Percentiles rank a stretch among this genome's conserved stretches.
Conservation (phyloP, 495 filamentous ascomycete genomes). For the Penicillium desertorum region DNA sequence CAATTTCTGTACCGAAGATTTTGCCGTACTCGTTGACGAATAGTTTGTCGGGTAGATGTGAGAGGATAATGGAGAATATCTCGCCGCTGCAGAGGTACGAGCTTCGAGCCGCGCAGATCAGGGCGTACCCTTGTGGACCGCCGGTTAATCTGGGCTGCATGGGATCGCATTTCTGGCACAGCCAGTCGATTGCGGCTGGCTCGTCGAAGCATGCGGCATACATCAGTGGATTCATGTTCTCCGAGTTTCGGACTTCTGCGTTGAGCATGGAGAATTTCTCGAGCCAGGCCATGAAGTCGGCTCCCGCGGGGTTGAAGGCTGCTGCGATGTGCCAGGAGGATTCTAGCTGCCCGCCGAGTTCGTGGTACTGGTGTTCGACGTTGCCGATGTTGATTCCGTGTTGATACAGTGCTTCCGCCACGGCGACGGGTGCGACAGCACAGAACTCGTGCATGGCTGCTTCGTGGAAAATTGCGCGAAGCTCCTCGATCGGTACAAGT, state of each 20-base stretch:
- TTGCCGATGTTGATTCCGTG: slow-evolving; percentile 8
- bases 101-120: slow-evolving; percentile 1
- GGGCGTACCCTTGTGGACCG: neutral
- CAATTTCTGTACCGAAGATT: slow-evolving; percentile 3
- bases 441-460: slow-evolving; percentile 5
- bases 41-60: neutral
- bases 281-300: neutral
- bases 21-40: slow-evolving; percentile 4
- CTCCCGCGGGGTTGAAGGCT: slow-evolving; percentile 5
- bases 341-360: slow-evolving; percentile 4
- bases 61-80: slow-evolving; percentile 1
- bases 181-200: neutral
- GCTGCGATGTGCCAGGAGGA: slow-evolving; percentile 8
- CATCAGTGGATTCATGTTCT: slow-evolving; percentile 5
- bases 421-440: neutral
- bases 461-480: neutral
- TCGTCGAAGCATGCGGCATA: slow-evolving; percentile 6
- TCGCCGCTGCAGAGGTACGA: neutral
- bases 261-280: neutral
- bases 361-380: slow-evolving; percentile 1
- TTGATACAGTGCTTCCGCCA: neutral
- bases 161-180: neutral
- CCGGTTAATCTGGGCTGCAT: neutral
- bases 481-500: neutral
- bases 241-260: neutral